A percentile compares a stretch with the other conserved stretches of the same genome.
Conservation (phyloP, 2,329 filamentous ascomycete species). For the Truncatella angustata region DNA sequence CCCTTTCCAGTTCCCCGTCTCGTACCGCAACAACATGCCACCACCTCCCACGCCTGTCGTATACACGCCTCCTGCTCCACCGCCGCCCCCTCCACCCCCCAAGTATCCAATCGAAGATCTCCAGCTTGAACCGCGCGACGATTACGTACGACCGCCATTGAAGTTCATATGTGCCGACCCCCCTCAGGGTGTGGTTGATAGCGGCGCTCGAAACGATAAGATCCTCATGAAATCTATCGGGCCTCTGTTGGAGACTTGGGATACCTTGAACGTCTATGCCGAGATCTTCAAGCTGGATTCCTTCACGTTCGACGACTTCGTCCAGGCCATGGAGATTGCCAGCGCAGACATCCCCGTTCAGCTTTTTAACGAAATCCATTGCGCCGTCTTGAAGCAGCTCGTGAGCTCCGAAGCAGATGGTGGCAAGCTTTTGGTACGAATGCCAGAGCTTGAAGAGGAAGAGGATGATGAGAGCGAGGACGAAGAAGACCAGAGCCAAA, state of each 20-base stretch:
- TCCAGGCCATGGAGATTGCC: slow-evolving; percentile 79
- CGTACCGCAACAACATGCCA: slow-evolving; percentile 42
- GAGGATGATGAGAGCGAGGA: slow-evolving; percentile 65
- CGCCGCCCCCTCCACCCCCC: slow-evolving; percentile 70
- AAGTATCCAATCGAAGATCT: slow-evolving; percentile 97
- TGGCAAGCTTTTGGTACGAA: slow-evolving; percentile 74
- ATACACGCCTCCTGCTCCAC: slow-evolving; percentile 44
- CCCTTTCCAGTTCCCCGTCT: slow-evolving; percentile 44
- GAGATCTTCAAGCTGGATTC: slow-evolving; percentile 93
- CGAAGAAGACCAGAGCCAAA: slow-evolving; percentile 55
- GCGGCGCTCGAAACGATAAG: slow-evolving; percentile 49
- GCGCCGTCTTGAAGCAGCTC: slow-evolving; percentile 82
- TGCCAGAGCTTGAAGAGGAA: slow-evolving; percentile 73
- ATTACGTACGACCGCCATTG: slow-evolving; percentile 67
- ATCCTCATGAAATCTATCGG: slow-evolving; percentile 86
- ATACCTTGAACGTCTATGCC: slow-evolving; percentile 96
- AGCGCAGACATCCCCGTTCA: slow-evolving; percentile 75
- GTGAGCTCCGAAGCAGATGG: slow-evolving; percentile 73
- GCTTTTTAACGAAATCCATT: slow-evolving; percentile 87
- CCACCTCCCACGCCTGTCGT: slow-evolving; percentile 43
- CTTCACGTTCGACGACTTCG: slow-evolving; percentile 95
- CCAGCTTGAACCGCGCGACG: slow-evolving; percentile 70
- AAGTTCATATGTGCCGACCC: slow-evolving; percentile 73
- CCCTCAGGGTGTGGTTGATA: slow-evolving; percentile 46
- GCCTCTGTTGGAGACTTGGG: slow-evolving; percentile 85